Evolutionary conservation across 106 monocot genomes (phyloP).

Genomic region (Acorus gramineus): DNA sequence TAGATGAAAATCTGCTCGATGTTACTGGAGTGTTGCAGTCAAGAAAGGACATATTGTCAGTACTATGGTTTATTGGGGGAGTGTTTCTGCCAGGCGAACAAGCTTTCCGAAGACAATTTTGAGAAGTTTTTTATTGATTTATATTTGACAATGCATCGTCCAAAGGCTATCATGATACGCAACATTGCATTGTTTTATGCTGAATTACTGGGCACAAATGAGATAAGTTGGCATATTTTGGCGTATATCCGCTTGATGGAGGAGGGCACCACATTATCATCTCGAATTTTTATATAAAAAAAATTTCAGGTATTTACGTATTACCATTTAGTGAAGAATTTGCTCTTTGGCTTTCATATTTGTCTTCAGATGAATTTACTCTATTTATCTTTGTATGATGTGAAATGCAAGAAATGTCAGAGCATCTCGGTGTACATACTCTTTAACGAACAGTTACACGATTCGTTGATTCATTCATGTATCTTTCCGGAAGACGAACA

Average conservation of each 20-base stretch:
- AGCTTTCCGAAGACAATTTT: slow-evolving; percentile 67
- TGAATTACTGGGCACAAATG: slow-evolving; percentile 37
- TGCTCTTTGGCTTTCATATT: not conserved
- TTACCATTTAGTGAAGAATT: too few relatives aligned
- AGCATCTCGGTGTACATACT: slow-evolving; percentile 76
- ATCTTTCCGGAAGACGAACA: slow-evolving; percentile 94
- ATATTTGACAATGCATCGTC: slow-evolving; percentile 80
- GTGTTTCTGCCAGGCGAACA: slow-evolving; percentile 84
- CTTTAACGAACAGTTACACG: slow-evolving; percentile 78
- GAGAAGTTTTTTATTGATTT: slow-evolving; percentile 80
- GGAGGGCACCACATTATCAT: slow-evolving; percentile 89
- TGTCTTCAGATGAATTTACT: too few relatives aligned
- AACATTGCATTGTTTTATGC: slow-evolving; percentile 48
- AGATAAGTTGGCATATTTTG: slow-evolving; percentile 72
- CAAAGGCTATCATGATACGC: slow-evolving; percentile 68
- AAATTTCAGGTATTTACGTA: slow-evolving; percentile 63
- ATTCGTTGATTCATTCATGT: slow-evolving; percentile 67
- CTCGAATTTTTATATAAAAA: slow-evolving; percentile 92
- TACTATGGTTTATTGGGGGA: slow-evolving; percentile 79
- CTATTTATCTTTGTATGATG: not conserved
- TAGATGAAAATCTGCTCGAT: slow-evolving; percentile 87
- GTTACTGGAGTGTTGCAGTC: slow-evolving; percentile 83
- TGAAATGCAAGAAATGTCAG: slow-evolving; percentile 61
- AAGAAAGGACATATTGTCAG: slow-evolving; percentile 74
- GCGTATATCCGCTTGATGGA: slow-evolving; percentile 84